Evolutionary conservation across 2,329 filamentous ascomycete species (phyloP).

Genomic region (Mycosphaerella arachidis): DNA sequence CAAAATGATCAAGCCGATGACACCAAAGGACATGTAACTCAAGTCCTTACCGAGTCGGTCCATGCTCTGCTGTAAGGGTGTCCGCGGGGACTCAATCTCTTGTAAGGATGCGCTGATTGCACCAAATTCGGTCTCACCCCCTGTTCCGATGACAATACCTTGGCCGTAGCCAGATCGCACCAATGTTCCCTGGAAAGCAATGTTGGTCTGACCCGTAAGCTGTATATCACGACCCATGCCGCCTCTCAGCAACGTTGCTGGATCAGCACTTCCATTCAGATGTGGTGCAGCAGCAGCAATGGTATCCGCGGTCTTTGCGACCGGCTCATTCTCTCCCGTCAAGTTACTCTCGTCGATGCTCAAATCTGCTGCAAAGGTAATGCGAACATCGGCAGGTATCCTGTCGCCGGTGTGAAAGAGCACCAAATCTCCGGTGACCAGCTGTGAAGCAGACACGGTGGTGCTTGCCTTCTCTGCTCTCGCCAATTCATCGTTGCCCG

Average conservation of each 20-base stretch:
- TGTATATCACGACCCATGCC: slow-evolving; percentile 56
- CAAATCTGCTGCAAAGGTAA: slow-evolving; percentile 82
- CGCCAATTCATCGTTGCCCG: slow-evolving; percentile 55
- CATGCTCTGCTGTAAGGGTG: slow-evolving; percentile 92
- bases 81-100: slow-evolving; percentile 90
- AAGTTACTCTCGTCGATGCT: slow-evolving; percentile 96
- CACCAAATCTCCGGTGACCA: slow-evolving; percentile 90
- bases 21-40: slow-evolving; percentile 92
- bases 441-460: slow-evolving; percentile 78
- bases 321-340: slow-evolving; percentile 93
- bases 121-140: slow-evolving; percentile 88
- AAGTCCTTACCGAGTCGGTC: slow-evolving; percentile 93
- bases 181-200: slow-evolving; percentile 96
- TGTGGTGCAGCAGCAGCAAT: slow-evolving; percentile 34
- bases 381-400: slow-evolving; percentile 91
- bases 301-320: slow-evolving; percentile 68
- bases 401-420: slow-evolving; percentile 93
- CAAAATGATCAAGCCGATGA: slow-evolving; percentile 88
- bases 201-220: slow-evolving; percentile 75
- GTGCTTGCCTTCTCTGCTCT: slow-evolving; percentile 67
- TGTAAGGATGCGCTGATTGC: slow-evolving; percentile 92
- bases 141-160: slow-evolving; percentile 95
- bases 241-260: slow-evolving; percentile 4
- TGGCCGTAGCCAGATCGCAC: slow-evolving; percentile 93
- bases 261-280: slow-evolving; percentile 23